These are phyloP conservation scores for Ogataea pignaliae DNA, from an alignment of 805 yeast species.

Conservation along the genomic window DNA sequence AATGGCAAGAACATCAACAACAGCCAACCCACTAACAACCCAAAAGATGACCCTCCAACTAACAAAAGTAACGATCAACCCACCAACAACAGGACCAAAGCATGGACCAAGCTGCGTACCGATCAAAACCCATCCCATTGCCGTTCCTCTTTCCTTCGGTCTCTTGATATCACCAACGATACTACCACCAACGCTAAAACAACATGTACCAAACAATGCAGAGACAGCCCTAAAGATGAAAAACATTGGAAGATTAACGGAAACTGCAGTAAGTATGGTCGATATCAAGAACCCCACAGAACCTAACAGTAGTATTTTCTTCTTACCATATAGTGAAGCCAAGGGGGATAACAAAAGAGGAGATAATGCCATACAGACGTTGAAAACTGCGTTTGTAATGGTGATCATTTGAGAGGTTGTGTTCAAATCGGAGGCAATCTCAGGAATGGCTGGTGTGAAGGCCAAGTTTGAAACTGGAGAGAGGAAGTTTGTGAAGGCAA, in stretches of 20 bases:
- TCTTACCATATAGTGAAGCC: slow-evolving; percentile 50
- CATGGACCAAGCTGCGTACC: slow-evolving; percentile 55
- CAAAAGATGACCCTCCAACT: slow-evolving; percentile 52
- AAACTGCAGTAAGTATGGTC: slow-evolving; percentile 33
- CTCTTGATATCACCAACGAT: slow-evolving; percentile 46
- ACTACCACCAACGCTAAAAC: slow-evolving; percentile 50
- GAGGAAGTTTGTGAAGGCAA: slow-evolving; percentile 37
- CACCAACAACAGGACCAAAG: slow-evolving; percentile 50
- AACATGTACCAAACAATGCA: slow-evolving; percentile 54
- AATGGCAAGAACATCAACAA: slow-evolving; percentile 29
- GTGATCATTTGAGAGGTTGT: slow-evolving; percentile 46
- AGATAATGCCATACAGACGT: slow-evolving; percentile 47
- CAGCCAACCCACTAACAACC: slow-evolving; percentile 43
- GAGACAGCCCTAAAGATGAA: slow-evolving; percentile 44
- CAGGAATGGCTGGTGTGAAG: slow-evolving; percentile 48
- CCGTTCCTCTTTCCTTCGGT: slow-evolving; percentile 48
- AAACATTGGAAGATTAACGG: slow-evolving; percentile 51
- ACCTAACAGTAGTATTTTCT: slow-evolving; percentile 40
- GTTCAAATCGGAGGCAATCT: slow-evolving; percentile 40
- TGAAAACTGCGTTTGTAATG: slow-evolving; percentile 46
- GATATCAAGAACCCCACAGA: slow-evolving; percentile 25
- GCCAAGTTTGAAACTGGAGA: slow-evolving; percentile 43
- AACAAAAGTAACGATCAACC: slow-evolving; percentile 45
- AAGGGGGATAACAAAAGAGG: slow-evolving; percentile 48
- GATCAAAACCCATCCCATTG: slow-evolving; percentile 43